Base-by-base conservation (phyloP, 169 alveolate species). In the Plasmodium cynomolgi region DNA sequence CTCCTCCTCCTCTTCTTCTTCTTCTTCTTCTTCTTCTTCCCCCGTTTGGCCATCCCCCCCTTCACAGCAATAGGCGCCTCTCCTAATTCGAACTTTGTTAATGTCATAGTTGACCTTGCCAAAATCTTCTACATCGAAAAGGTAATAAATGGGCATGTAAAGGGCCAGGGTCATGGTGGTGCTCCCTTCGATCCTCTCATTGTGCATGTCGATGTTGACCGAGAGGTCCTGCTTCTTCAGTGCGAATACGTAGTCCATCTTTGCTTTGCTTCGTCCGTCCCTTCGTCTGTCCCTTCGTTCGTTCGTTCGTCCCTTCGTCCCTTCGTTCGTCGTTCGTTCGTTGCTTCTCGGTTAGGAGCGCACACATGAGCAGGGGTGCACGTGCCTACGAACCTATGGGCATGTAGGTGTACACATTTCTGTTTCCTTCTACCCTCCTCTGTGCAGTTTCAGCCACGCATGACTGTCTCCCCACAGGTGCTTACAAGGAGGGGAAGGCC, bases 61-160 rank as follows among this genome's bases (percentile, higher is more conserved):
- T 74, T 17, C 81, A 54, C 56, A 13, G 23, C 73, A 6, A 3
- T 13, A 1, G n/a, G n/a, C 31, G 13, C 26, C 71, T 31, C 77
- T 91, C 20, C 75, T 34, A 44, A 91, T 83, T 74, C 58, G 83
- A 20, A 91, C 56, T 11, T 39, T 91, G 17, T 73, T 91, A 47
- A 91, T 15, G 77, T 83, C 81, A 82, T 9, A 72, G 11, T 82
- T 72, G 68, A 23, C 54, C 37, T 79, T 91, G 13, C 26, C 23
- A 82, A 77, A 91, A 79, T 91, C 95, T 47, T 71, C 81, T 56
- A 81, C 85, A 72, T 91, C 95, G 75, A 81, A 91, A 15, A 91
- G 79, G 29, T 82, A 91, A 73, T 91, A 91, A 68, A 91, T 91
- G 26, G 95, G 95, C 92, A 91, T 71, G 73, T 91, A 72, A 20